Evolutionary conservation across 257 asterid species (phyloP).

Genomic region (Salvia rosmarinus): DNA sequence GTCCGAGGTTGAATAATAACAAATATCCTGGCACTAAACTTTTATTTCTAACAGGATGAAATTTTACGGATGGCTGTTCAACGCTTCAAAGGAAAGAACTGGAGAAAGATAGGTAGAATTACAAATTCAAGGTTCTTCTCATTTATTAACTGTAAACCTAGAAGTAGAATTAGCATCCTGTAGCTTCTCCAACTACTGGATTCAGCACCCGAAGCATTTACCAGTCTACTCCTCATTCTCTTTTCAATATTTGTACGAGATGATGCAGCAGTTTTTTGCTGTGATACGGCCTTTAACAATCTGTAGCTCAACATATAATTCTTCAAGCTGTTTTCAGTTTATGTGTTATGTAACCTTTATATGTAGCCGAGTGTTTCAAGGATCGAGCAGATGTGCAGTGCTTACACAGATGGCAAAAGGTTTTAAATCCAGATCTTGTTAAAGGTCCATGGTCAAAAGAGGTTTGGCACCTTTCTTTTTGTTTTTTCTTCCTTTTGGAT

Average conservation of each 20-base stretch:
- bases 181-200: conserved; percentile 26
- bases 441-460: conserved; percentile 99
- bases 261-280: conserved; percentile 21
- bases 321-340: conserved; percentile 27
- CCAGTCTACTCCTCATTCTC: neutral
- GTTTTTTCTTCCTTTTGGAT: conserved; percentile 27
- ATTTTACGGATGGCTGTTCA: conserved; percentile 78
- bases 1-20: neutral
- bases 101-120: conserved; percentile 86
- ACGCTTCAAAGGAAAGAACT: conserved; percentile 84
- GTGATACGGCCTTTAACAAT: conserved; percentile 16
- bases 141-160: conserved; percentile 30
- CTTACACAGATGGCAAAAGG: conserved; percentile 97
- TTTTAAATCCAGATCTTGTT: conserved; percentile 91
- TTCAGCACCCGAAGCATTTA: conserved; percentile 5
- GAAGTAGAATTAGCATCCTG: conserved; percentile 24
- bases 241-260: neutral
- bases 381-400: conserved; percentile 93
- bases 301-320: conserved; percentile 27
- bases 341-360: conserved; percentile 29
- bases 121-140: conserved; percentile 35
- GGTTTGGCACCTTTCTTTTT: conserved; percentile 48
- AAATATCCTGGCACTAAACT: neutral
- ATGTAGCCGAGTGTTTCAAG: conserved; percentile 88
- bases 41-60: conserved; percentile 69